Evolutionary conservation across 805 yeast species (phyloP).

Genomic region (Hermanozyma aechmeae): DNA sequence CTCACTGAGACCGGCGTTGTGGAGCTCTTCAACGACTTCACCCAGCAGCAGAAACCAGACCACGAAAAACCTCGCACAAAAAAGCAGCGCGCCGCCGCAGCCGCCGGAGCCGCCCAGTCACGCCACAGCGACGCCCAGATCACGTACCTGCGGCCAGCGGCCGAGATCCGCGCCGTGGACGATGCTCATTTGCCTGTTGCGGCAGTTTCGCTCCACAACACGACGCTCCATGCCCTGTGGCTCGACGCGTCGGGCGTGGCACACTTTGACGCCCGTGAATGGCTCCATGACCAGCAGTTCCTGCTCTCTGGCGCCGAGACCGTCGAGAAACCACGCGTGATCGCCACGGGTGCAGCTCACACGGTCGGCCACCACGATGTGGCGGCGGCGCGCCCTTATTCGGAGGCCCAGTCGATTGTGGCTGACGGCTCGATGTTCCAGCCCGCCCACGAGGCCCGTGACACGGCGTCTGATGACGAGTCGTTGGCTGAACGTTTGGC

Average conservation of each 20-base stretch:
- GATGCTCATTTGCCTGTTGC: conserved; percentile 20
- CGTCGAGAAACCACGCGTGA: conserved; percentile 31
- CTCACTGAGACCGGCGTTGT: conserved; percentile 68
- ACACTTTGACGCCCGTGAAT: conserved; percentile 43
- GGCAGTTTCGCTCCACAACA: conserved; percentile 12
- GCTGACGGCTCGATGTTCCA: conserved; percentile 54
- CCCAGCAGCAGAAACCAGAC: neutral
- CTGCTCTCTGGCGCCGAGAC: conserved; percentile 14
- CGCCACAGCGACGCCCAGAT: conserved; percentile 40
- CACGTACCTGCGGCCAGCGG: conserved; percentile 37
- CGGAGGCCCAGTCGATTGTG: conserved; percentile 52
- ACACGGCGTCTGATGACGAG: conserved; percentile 35
- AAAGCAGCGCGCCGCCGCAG: conserved; percentile 32
- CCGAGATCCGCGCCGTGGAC: conserved; percentile 20
- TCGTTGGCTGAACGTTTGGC: conserved; percentile 48
- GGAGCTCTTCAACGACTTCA: conserved; percentile 56
- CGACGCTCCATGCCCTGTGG: conserved; percentile 35
- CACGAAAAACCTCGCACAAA: conserved; percentile 19
- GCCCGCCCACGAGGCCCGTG: conserved; percentile 41
- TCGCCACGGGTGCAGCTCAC: conserved; percentile 30
- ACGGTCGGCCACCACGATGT: conserved; percentile 40
- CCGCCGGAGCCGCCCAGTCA: conserved; percentile 35
- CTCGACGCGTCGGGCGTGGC: conserved; percentile 52
- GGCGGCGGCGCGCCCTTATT: conserved; percentile 45
- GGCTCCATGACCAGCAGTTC: conserved; percentile 30